Percentiles rank a stretch among this genome's conserved stretches.
These are phyloP conservation scores for Aristolochia fimbriata DNA, from an alignment of 164 flowering plant genomes.

Conservation along the genomic window DNA sequence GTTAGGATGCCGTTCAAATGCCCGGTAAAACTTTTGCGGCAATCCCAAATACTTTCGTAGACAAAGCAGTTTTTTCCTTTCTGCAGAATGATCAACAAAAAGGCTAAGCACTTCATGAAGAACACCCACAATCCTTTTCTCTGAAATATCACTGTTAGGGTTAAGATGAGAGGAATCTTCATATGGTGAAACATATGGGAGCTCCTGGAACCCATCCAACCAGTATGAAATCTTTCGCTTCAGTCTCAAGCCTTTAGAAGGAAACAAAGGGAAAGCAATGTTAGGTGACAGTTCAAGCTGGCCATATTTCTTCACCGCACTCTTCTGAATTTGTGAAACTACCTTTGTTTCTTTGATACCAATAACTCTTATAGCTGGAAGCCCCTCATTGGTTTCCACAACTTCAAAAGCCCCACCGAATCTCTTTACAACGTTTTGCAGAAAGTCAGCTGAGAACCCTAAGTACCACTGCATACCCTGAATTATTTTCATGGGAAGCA, in stretches of 20 bases:
- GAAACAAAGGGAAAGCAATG: conserved; percentile 50
- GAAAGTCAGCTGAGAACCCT: conserved; percentile 63
- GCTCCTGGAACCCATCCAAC: conserved; percentile 60
- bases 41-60: conserved; percentile 55
- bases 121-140: conserved; percentile 73
- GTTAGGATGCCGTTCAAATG: conserved; percentile 69
- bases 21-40: conserved; percentile 79
- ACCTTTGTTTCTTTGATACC: conserved; percentile 21
- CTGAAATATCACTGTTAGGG: conserved; percentile 51
- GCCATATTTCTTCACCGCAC: conserved; percentile 35
- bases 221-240: conserved; percentile 61
- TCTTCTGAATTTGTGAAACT: conserved; percentile 45
- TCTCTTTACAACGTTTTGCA: conserved; percentile 27
- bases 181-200: conserved; percentile 79
- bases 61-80: conserved; percentile 61
- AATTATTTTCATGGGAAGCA: conserved; percentile 58
- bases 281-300: conserved; percentile 22
- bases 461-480: conserved; percentile 75
- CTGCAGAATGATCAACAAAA: conserved; percentile 68
- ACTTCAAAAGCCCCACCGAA: conserved; percentile 38
- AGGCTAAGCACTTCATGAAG: conserved; percentile 77
- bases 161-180: conserved; percentile 47
- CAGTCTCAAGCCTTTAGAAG: conserved; percentile 70
- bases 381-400: conserved; percentile 63
- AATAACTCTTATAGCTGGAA: conserved; percentile 37